These are phyloP conservation scores for Chamaenerion angustifolium DNA, from an alignment of 345 rosid genomes.

Conservation along the genomic window DNA sequence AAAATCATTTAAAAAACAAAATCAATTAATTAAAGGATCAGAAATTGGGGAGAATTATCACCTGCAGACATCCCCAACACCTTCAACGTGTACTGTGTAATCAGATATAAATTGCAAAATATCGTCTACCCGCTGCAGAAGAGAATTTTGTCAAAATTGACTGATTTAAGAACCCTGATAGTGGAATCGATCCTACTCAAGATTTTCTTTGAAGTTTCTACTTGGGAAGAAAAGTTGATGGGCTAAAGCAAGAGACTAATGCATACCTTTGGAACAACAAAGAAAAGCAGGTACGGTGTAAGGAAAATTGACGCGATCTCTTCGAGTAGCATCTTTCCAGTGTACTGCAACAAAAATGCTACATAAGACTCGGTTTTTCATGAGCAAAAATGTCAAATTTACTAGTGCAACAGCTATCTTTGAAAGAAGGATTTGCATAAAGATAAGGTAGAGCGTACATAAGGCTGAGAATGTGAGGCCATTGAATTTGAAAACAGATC, in stretches of 20 bases:
- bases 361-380: constrained; percentile 2
- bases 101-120: constrained; percentile 81
- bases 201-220: no score
- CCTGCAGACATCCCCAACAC: constrained; percentile 99
- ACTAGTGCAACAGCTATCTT: no score
- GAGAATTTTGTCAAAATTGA: constrained; percentile 4
- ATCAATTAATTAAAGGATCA: no score
- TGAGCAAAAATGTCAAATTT: neutral
- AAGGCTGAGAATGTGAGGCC: no score
- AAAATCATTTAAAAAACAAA: no score
- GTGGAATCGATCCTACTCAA: no score
- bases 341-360: constrained; percentile 43
- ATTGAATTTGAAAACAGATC: no score
- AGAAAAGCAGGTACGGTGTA: constrained; percentile 78
- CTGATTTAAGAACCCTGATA: no score
- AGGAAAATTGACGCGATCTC: constrained; percentile 97
- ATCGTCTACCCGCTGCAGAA: constrained; percentile 82
- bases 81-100: constrained; percentile 73
- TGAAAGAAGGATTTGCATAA: no score
- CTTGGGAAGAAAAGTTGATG: no score
- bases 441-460: no score
- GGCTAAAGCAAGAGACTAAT: neutral
- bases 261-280: constrained; percentile 75
- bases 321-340: constrained; percentile 93
- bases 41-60: constrained; percentile 4